These are phyloP conservation scores for Epichloe amarillans DNA, from an alignment of 2,329 filamentous ascomycete species.

Conservation along the genomic window DNA sequence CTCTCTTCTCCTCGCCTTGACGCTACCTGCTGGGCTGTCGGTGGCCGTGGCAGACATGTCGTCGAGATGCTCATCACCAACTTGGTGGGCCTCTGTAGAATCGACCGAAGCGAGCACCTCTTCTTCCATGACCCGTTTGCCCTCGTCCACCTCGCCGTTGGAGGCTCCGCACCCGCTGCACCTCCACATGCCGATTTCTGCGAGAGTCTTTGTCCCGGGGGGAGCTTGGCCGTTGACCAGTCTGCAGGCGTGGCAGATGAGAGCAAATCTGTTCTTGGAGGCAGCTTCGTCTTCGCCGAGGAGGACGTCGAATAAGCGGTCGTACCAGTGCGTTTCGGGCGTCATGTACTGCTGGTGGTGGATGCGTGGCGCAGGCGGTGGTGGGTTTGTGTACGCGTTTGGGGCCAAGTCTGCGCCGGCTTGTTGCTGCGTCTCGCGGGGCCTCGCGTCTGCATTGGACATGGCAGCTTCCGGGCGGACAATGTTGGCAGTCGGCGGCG, in stretches of 20 bases:
- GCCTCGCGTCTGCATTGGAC: background rate
- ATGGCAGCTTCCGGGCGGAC: constrained; percentile 24
- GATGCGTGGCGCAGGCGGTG: constrained; percentile 6
- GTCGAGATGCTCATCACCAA: background rate
- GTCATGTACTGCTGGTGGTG: constrained; percentile 9
- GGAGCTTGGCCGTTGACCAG: constrained; percentile 97
- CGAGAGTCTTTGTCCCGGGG: constrained; percentile 62
- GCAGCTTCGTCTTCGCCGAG: constrained; percentile 91
- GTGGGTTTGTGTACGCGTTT: constrained; percentile 36
- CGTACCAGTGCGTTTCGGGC: constrained; percentile 67
- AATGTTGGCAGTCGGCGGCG: constrained; percentile 52
- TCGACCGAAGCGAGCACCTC: constrained; percentile 36
- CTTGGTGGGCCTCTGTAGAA: constrained; percentile 3
- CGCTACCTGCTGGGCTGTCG: constrained; percentile 1
- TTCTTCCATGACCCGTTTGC: constrained; percentile 55
- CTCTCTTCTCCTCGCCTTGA: constrained; percentile 1
- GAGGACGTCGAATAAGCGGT: constrained; percentile 80
- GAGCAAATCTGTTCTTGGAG: constrained; percentile 75
- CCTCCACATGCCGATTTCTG: constrained; percentile 76
- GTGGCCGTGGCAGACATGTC: background rate
- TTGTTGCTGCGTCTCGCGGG: background rate
- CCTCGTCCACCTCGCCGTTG: constrained; percentile 75
- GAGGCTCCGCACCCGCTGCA: constrained; percentile 71
- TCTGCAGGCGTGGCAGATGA: constrained; percentile 72
- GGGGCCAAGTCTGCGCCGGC: constrained; percentile 53